These are phyloP conservation scores for Rosa multiflora DNA, from an alignment of 306 rosid species.

Conservation along the genomic window DNA sequence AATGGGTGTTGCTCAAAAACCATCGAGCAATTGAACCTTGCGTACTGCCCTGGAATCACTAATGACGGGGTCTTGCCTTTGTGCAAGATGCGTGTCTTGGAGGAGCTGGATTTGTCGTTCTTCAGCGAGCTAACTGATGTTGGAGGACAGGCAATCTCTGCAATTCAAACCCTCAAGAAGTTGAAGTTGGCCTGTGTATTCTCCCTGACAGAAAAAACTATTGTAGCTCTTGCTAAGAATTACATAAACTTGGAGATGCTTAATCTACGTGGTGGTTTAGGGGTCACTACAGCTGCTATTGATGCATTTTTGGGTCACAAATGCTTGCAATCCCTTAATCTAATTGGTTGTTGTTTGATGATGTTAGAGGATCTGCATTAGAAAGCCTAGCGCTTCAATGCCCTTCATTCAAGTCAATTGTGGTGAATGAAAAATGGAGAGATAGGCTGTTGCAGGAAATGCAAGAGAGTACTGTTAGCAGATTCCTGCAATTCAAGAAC, in stretches of 20 bases:
- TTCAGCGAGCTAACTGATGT: not conserved
- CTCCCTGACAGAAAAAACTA: not conserved
- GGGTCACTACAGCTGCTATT: not conserved
- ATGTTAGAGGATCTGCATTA: not conserved
- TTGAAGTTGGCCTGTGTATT: not conserved
- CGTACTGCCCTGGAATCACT: too few species aligned
- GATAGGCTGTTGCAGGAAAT: not conserved
- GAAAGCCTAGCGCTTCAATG: not conserved
- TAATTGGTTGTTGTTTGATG: not conserved
- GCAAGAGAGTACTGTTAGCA: not conserved
- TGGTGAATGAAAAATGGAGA: not conserved
- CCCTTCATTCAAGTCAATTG: not conserved
- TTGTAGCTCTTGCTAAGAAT: not conserved
- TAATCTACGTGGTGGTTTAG: not conserved
- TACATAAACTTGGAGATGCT: not conserved
- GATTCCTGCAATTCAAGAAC: not conserved
- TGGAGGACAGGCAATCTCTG: not conserved
- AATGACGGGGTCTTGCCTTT: too few species aligned
- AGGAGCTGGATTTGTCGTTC: not conserved
- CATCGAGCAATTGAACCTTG: too few species aligned
- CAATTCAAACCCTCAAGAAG: not conserved
- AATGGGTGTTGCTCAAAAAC: too few species aligned
- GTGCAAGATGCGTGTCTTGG: not conserved
- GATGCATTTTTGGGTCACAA: not conserved
- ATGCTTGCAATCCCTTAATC: not conserved